Evolutionary conservation across 305 asterid species (phyloP), one percentile per base, ranked within the genome.

Genomic region (Fraxinus xanthoxyloides): DNA sequence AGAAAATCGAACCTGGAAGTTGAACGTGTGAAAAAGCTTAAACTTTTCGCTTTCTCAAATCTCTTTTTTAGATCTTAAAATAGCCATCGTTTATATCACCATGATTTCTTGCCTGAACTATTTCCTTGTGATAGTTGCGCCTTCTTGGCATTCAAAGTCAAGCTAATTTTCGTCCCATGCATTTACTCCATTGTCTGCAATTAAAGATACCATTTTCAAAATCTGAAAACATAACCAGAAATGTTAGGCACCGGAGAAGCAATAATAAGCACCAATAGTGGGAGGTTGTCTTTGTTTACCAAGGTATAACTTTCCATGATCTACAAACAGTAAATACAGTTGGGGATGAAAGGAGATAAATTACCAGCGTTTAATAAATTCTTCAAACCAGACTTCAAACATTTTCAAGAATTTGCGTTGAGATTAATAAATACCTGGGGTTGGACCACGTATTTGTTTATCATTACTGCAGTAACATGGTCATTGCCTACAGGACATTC

Each of bases 61-160:
- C 76, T 31, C 26, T 6, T 70, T 70, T 32, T 32, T 87, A 2
- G 97, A 89, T 84, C 98, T 91, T 17, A 70, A 32, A 70, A 70
- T 23, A 79, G 97, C 92, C 92, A 94, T 90, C 46, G 94, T 93
- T 88, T 89, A 82, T 89, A 83, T 12, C 95, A 91, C 97, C 92
- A 90, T 0, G 92, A 56, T 82, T 87, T 87, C 82, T 84, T 81
- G 23, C 89, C 90, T 21, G 89, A 82, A 76, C 81, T 82, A 79
- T 82, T 86, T 51, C 80, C 88, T 84, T 83, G 87, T 3, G 89
- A 78, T 73, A 85, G 84, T 75, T 87, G 87, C 38, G 84, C 84
- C 87, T 85, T 87, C 88, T 86, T 88, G 63, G 88, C 82, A 63
- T 83, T 91, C 83, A 95, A 86, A 69, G 91, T 89, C 74, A 87